Base-by-base conservation (phyloP, 164 flowering plant genomes). In the Pachysandra terminalis region DNA sequence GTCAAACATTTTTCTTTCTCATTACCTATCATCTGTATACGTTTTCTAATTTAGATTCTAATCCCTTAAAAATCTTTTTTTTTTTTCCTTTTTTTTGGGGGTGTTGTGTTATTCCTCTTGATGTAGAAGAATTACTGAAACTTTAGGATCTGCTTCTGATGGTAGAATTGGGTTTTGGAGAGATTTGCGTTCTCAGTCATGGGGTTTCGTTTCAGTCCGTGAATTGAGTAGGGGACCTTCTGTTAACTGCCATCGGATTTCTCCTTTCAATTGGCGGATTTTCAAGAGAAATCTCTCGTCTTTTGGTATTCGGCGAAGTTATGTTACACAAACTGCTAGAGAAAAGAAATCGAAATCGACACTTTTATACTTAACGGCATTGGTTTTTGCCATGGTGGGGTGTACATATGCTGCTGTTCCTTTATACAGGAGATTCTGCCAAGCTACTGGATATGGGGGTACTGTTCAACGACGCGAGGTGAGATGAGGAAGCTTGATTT, bases 401-500 rank as follows among this genome's bases (percentile, higher is more conserved):
- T 41, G 80, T 69, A 88, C 81, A 51, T 94, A 91, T 81, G 97
- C 97, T 21, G 89, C 98, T 62, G 96, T 91, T 10, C 98, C 98
- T 19, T 67, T 94, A 52, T 91, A 90, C 63, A 78, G 95, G 66
- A 88, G 88, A 65, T 94, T 94, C 63, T 91, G 97, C 74, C 97
- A 94, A 72, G 97, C 91, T 68, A 94, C 97, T 55, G 97, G 96
- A 3, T 90, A 94, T 80, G 97, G 98, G 0, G 98, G 98, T 13
- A 94, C 98, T 56, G 84, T 94, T 73, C 95, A 90, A 65, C 83
- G 93, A 16, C 84, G 89, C 13, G 96, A 93, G 93, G 96, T 92
- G 28, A 75, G 73, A 26, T 41, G 37, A 26, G 19, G n/a, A 32
- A 52, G 24, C 61, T 66, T 56, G 61, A 7, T 45, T 59, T 45